Base-by-base conservation (phyloP, 495 filamentous ascomycete species). In the Opeltia flavorubescens region DNA sequence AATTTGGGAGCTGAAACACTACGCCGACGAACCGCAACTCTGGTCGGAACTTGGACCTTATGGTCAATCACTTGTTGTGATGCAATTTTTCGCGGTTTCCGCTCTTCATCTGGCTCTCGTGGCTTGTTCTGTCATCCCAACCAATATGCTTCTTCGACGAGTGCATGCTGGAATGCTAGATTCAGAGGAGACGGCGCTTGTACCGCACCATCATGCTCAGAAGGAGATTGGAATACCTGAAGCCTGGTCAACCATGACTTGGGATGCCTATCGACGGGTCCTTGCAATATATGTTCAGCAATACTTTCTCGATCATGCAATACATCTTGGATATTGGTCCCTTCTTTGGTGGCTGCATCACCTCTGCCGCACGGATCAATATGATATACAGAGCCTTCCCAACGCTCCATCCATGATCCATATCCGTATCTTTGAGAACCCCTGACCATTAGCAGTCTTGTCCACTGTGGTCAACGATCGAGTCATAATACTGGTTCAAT, bases 151-250 rank as follows among this genome's bases (percentile, higher is more conserved):
- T 3, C 15, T 46, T 34, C 18, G 54, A 20, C 34, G 54, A 15
- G 51, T 57, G 17, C 49, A 57, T 29, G 54, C 54, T 9, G 51
- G 51, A 28, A 57, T 57, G 54, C 54, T 57, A 8, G 48, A 52
- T 8, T 48, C 53, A 23, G 54, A 53, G 13, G 54, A 57, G 5
- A 33, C 49, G 2, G 54, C 54, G 21, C 53, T 57, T 26, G 51
- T 57, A 28, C 54, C 54, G 1, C 48, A 54, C 21, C 48, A 51
- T 29, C 51, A 45, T 28, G 54, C 47, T 13, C 38, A 48, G 3
- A 42, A 46, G 12, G 51, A 50, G 4, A 25, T 57, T 7, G 47
- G 50, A 6, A 45, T 48, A 3, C 23, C 47, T 6, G 41, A 57
- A 41, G 54, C 54, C 13, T 57, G 45, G 33, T 27, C 23, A 4